Base-by-base conservation (phyloP, 257 asterid genomes). In the Perilla frutescens region DNA sequence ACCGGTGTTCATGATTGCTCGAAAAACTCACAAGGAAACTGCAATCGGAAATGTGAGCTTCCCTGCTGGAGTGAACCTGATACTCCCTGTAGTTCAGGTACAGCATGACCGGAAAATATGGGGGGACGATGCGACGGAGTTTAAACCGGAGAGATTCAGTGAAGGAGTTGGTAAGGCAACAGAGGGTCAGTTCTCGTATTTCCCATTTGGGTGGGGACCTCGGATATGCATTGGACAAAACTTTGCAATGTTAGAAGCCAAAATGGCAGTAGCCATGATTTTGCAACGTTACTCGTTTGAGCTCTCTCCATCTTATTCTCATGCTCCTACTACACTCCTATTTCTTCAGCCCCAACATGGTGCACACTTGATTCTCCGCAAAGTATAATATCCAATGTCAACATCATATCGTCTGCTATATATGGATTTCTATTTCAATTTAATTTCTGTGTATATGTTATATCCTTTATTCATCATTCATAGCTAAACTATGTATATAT, bases 61-160 rank as follows among this genome's bases (percentile, higher is more conserved):
- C 10, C 91, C 89, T 0, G 82, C 78, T 0, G 93, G 90, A 47
- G 78, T 83, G 55, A 60, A 41, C 36, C 34, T 89, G 4, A 7
- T 72, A 0, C 3, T 87, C 55, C 90, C 91, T 8, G 7, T 43
- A 0, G 45, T 89, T 6, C 31, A 74, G 0, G 0, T 87, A 31
- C 93, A 87, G 53, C 88, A 81, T 3, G 87, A 86, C 69, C 6
- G 1, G 3, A 49, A 78, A 51, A 20, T 82, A 63, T 87, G 91
- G 93, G 91, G 93, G 7, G 78, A 63, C 0, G 93, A 89, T 59
- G 91, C 87, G 3, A 70, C 67, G 68, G 93, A 89, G 6, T 89
- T 87, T 73, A 87, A 89, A 1, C 92, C 90, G 0, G 84, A 75
- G 75, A 70, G 90, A 44, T 85, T 89, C n/a, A 66, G 74, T 1